Base-by-base conservation (phyloP, 2,329 filamentous ascomycete genomes). In the Diaporthe sp. region DNA sequence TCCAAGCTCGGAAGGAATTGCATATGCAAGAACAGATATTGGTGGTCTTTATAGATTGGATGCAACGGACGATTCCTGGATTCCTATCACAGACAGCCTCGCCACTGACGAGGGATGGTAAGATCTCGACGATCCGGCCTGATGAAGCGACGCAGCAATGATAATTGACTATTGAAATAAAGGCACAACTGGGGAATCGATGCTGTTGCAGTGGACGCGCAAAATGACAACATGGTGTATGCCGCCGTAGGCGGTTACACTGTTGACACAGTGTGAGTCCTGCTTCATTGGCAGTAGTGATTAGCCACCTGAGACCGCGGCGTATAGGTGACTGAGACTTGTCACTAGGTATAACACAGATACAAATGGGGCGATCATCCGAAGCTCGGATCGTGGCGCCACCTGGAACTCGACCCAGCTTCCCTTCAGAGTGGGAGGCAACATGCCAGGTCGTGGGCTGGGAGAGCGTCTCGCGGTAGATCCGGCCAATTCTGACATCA, bases 381-480 rank as follows among this genome's bases (percentile, higher is more conserved):
- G 86, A 44, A 90, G 88, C 13, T 86, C 84, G 15, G 88, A 91
- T 76, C 83, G 85, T 76, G 89, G 89, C 1, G 81, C 80, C 4
- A 89, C 88, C 1, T 91, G 88, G 87, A 77, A 82, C 1, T 82
- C 83, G 30, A 86, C 87, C 0, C 79, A 82, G 7, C 83, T 91
- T 0, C 84, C 87, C 6, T 91, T 91, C 83, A 91, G 91, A 79
- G 87, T 90, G 61, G 89, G 89, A 13, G 89, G 89, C 0, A 91
- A 91, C 79, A 91, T 90, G 88, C 89, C 89, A 10, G 89, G 89
- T 3, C 86, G 89, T 27, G 89, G 89, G 4, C 87, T 86, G 79
- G 89, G 89, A 39, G 89, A 91, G 79, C 85, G 89, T 30, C 85
- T 91, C 6, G 88, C 88, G 3, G 85, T 91, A 6, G 89, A 91